phyloP scores from a whole-genome alignment of 2,329 filamentous ascomycete species.

The Berkeleyomyces rouxiae region DNA sequence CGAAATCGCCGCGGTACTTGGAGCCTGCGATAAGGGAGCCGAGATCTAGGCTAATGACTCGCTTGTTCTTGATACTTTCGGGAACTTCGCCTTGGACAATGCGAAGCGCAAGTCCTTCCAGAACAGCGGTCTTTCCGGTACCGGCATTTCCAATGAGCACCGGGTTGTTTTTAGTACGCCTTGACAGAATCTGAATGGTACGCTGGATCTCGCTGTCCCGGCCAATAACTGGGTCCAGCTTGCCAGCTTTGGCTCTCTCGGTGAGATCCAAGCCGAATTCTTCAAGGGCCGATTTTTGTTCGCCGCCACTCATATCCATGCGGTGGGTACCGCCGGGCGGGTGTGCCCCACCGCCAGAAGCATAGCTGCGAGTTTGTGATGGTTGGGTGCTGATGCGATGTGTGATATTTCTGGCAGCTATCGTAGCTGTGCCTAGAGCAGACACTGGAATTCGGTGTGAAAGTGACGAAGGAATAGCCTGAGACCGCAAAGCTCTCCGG shows the following conservation, averaged over 20 bases:
- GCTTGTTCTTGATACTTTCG: slow-evolving; percentile 88
- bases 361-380: slow-evolving; percentile 33
- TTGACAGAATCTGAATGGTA: slow-evolving; percentile 83
- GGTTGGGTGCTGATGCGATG: not conserved
- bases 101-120: slow-evolving; percentile 76
- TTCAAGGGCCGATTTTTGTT: slow-evolving; percentile 74
- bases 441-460: not conserved
- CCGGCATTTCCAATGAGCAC: slow-evolving; percentile 85
- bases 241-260: slow-evolving; percentile 66
- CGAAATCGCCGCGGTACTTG: slow-evolving; percentile 91
- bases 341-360: slow-evolving; percentile 54
- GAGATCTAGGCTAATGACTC: slow-evolving; percentile 72
- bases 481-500: slow-evolving; percentile 18
- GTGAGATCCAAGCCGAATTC: slow-evolving; percentile 86
- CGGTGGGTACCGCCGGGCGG: slow-evolving; percentile 84
- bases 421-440: slow-evolving; percentile 15
- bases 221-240: slow-evolving; percentile 90
- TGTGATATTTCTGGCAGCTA: slow-evolving; percentile 23
- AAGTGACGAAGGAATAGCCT: not conserved
- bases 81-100: slow-evolving; percentile 89
- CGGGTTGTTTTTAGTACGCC: slow-evolving; percentile 89
- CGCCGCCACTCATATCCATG: slow-evolving; percentile 68
- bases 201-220: slow-evolving; percentile 81
- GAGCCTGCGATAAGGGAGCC: slow-evolving; percentile 89
- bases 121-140: slow-evolving; percentile 83